Evolutionary conservation across 2,329 filamentous ascomycete genomes (phyloP), one percentile per base, ranked within the genome.

Genomic region (Trichoderma sp.): DNA sequence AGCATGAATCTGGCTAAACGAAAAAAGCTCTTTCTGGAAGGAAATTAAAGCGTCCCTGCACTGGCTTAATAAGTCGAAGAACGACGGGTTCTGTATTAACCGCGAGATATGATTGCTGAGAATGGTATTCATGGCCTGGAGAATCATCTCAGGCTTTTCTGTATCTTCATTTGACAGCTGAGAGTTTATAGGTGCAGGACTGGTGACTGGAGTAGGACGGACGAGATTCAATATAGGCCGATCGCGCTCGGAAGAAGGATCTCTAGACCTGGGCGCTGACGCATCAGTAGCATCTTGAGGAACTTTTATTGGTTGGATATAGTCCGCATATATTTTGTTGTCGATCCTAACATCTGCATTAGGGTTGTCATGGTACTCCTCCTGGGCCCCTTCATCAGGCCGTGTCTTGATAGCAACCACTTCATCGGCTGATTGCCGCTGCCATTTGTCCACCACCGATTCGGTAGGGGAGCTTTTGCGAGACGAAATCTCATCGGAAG

Each of bases 261-360:
- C 39, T 9, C 15, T 1, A 3, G 39, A 43, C 2, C 0, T n/a
- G 7, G 15, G 3, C 7, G 15, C 7, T 0, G 39, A 18, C 18
- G 15, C 15, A 43, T n/a, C 15, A 43, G 39, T 43, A n/a, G 6
- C 3, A 7, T 43, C 15, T n/a, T 4, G 39, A 1, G 39, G 8
- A 43, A 43, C 3, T 9, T 7, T 9, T 9, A 43, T 4, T 1
- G 7, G 1, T 43, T n/a, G 39, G 7, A n/a, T n/a, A 21, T 58
- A 28, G 1, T 51, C 43, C 4, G n/a, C n/a, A 12, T 51, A 21
- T 21, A 12, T 51, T 3, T 51, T n/a, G n/a, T 51, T 12, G 43
- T 51, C n/a, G 8, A 51, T 2, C 3, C n/a, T 12, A 51, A 51
- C 43, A 21, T 51, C 43, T 21, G n/a, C 43, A 21, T 51, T 51